These are phyloP conservation scores for Prunus salicina DNA, from an alignment of 306 rosid genomes.

Conservation along the genomic window DNA sequence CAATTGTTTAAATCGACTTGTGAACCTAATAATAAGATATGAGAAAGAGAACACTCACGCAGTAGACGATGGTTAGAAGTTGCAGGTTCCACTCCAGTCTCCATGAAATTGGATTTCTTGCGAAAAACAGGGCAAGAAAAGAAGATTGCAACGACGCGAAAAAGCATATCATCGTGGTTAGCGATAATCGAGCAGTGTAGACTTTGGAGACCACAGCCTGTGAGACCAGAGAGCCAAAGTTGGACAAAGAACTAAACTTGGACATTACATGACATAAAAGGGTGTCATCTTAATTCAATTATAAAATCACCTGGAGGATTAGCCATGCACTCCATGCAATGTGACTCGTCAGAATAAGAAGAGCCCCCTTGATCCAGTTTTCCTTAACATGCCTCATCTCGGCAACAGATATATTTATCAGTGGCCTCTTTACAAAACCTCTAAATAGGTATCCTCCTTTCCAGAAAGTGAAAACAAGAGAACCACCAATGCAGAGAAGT, in stretches of 20 bases:
- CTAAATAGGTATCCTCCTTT: slow-evolving; percentile 24
- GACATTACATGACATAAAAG: background rate
- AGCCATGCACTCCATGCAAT: slow-evolving; percentile 39
- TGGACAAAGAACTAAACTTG: too few relatives aligned
- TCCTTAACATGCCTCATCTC: slow-evolving; percentile 2
- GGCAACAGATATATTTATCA: slow-evolving; percentile 7
- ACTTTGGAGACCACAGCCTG: slow-evolving; percentile 30
- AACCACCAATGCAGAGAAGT: slow-evolving; percentile 35
- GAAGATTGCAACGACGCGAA: slow-evolving; percentile 35
- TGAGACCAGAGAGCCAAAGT: background rate
- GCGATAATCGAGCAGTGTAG: slow-evolving; percentile 28
- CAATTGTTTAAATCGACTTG: background rate
- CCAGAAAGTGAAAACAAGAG: slow-evolving; percentile 40
- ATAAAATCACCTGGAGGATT: slow-evolving; percentile 36
- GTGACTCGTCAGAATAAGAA: slow-evolving; percentile 25
- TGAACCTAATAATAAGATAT: too few relatives aligned
- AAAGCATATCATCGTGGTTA: slow-evolving; percentile 31
- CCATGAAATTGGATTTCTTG: slow-evolving; percentile 26
- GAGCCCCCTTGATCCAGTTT: slow-evolving; percentile 43
- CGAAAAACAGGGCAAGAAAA: slow-evolving; percentile 29
- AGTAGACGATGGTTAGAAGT: slow-evolving; percentile 33
- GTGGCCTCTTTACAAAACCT: slow-evolving; percentile 23
- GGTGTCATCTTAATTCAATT: background rate
- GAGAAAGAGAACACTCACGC: slow-evolving; percentile 20
- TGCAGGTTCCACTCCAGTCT: slow-evolving; percentile 34